Evolutionary conservation across 768 basidiomycete species (phyloP), one percentile per base, ranked within the genome.

Genomic region (Melanogaster broomeanus): DNA sequence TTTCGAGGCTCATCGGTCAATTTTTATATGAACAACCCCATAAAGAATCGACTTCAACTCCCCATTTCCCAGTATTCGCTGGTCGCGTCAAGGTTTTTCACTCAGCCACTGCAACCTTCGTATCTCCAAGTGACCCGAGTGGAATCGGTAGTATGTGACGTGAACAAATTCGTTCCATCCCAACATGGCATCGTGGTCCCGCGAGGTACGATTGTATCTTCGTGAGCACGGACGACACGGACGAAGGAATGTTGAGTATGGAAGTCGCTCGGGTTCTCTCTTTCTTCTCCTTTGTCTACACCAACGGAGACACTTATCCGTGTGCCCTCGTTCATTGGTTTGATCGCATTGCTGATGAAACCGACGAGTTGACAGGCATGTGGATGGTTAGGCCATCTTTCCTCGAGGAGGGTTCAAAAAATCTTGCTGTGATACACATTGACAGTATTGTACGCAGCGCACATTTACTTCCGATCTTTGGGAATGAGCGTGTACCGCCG

Each of bases 181-280:
- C 55, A 15, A 50, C 50, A 2, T 75, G 72, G 72, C 56, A 58
- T n/a, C 54, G 55, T 8, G 63, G 59, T 1, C 35, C 53, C 19
- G 39, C 62, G n/a, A 49, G 64, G 1, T 55, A 63, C 45, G 72
- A 76, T 47, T 69, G 66, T 31, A 52, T 69, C 8, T 66, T 66
- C 21, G 41, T 70, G 2, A 59, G 42, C 12, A 42, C 45, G 7
- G 60, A 67, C 47, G 19, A 34, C 6, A 47, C 47, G 21, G 9
- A 6, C 13, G 41, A 52, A 15, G 65, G 68, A 4, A 67, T 72
- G 45, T 44, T 43, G 0, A 62, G 66, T 3, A 56, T 72, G 9
- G 48, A 54, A 3, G 55, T 67, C 8, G 68, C 62, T 2, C 50
- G 59, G 0, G 61, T 67, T 10, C 52, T 57, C 8, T 51, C 58